A percentile compares a stretch with the other conserved stretches of the same genome.
phyloP scores from a whole-genome alignment of 2,329 filamentous ascomycete genomes.

The Exophiala calicioides region DNA sequence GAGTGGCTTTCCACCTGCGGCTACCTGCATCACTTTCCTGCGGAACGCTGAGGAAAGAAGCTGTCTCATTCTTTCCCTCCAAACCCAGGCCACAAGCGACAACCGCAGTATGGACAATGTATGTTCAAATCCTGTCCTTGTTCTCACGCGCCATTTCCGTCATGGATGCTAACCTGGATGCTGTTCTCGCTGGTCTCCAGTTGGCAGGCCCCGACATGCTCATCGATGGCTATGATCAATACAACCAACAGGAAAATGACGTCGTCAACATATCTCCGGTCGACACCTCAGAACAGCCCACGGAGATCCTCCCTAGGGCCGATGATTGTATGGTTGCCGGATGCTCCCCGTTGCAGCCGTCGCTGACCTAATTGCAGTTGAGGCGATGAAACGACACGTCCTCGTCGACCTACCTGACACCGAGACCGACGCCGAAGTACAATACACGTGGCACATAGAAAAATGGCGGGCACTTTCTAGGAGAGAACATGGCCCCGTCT shows the following conservation, averaged over 20 bases:
- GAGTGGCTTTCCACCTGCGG: slow-evolving; percentile 6
- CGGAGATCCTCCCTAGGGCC: slow-evolving; percentile 56
- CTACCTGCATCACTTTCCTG: slow-evolving; percentile 5
- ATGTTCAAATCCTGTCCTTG: slow-evolving; percentile 31
- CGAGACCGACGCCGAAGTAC: slow-evolving; percentile 72
- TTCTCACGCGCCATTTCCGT: background rate
- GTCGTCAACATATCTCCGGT: slow-evolving; percentile 64
- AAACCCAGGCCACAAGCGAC: background rate
- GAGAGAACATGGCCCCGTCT: slow-evolving; percentile 84
- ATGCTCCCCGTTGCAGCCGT: slow-evolving; percentile 3
- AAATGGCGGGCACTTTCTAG: slow-evolving; percentile 75
- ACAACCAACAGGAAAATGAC: slow-evolving; percentile 63
- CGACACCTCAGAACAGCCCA: slow-evolving; percentile 58
- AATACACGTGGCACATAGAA: slow-evolving; percentile 84
- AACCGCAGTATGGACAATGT: slow-evolving; percentile 47
- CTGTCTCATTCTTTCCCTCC: slow-evolving; percentile 11
- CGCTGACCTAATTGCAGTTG: slow-evolving; percentile 54
- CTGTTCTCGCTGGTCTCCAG: slow-evolving; percentile 40
- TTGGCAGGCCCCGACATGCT: slow-evolving; percentile 62
- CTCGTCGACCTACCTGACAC: slow-evolving; percentile 77
- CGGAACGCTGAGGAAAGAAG: slow-evolving; percentile 24
- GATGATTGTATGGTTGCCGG: slow-evolving; percentile 60
- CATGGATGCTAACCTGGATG: slow-evolving; percentile 35
- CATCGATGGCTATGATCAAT: slow-evolving; percentile 58
- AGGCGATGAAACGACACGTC: slow-evolving; percentile 80